Conservation (phyloP, 2,329 filamentous ascomycete species). For the Fulvia fulva region DNA sequence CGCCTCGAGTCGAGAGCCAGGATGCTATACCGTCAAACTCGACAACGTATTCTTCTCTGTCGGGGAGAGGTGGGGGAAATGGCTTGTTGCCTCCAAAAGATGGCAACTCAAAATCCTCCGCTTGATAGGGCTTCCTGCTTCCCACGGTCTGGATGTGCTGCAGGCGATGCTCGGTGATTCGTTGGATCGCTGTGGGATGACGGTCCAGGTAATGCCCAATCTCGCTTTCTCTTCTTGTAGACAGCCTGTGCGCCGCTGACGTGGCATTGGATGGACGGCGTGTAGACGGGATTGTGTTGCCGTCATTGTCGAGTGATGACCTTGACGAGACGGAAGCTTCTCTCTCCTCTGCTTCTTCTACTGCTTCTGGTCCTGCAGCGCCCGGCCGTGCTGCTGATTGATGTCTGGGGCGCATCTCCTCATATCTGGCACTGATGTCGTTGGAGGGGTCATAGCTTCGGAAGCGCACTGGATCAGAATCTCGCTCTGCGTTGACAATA, state of each 20-base stretch:
- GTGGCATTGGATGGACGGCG: neutral
- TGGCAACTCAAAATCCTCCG: constrained; percentile 37
- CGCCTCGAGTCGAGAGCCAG: neutral
- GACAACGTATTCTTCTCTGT: constrained; percentile 73
- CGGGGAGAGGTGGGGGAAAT: constrained; percentile 69
- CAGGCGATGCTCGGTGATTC: constrained; percentile 66
- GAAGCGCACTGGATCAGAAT: constrained; percentile 46
- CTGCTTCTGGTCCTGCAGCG: neutral
- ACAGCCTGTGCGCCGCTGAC: constrained; percentile 16
- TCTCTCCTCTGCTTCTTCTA: constrained; percentile 30
- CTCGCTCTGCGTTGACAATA: constrained; percentile 53
- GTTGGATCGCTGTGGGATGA: constrained; percentile 64
- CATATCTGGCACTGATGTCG: neutral
- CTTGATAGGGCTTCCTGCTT: constrained; percentile 30
- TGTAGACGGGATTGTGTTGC: neutral
- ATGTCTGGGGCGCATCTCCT: neutral
- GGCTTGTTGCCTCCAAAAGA: constrained; percentile 23
- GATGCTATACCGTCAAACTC: constrained; percentile 66
- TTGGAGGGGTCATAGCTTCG: constrained; percentile 15
- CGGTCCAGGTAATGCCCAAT: constrained; percentile 53
- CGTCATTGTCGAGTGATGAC: constrained; percentile 2
- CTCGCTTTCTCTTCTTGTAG: constrained; percentile 42
- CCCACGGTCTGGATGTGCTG: constrained; percentile 74
- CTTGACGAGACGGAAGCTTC: constrained; percentile 42
- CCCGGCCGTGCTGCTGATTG: neutral